Conservation (phyloP, 768 basidiomycete genomes). For the Leccinum longicurvipes region DNA sequence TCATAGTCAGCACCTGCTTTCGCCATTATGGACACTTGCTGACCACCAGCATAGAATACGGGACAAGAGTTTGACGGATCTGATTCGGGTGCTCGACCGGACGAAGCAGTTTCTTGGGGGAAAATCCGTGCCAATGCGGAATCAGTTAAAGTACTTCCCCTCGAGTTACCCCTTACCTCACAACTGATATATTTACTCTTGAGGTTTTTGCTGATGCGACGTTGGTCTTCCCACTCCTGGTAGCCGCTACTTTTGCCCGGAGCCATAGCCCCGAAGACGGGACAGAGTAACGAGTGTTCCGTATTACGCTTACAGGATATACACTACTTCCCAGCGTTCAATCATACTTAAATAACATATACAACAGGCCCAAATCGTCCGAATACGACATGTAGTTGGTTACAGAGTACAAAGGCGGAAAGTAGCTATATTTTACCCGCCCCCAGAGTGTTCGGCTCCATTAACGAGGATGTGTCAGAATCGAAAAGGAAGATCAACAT, state of each 20-base stretch:
- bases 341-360: conserved; percentile 13
- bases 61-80: conserved; percentile 99
- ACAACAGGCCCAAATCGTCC: conserved; percentile 1
- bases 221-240: conserved; percentile 90
- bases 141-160: conserved; percentile 64
- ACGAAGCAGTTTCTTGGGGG: conserved; percentile 98
- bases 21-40: not conserved
- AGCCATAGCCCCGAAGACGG: conserved; percentile 17
- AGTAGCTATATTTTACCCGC: conserved; percentile 8
- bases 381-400: not conserved
- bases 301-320: not conserved
- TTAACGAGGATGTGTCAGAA: conserved; percentile 11
- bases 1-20: conserved; percentile 57
- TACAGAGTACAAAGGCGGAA: conserved; percentile 1
- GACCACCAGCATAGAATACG: conserved; percentile 63
- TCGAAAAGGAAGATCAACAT: conserved; percentile 1
- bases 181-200: conserved; percentile 2
- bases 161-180: not conserved
- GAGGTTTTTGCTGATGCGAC: conserved; percentile 95
- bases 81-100: conserved; percentile 94
- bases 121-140: conserved; percentile 89
- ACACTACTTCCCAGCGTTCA: not conserved
- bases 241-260: conserved; percentile 89
- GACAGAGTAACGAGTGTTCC: not conserved
- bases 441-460: conserved; percentile 24